Percentiles rank a stretch among this genome's conserved stretches.
phyloP scores from a whole-genome alignment of 2,329 filamentous ascomycete species.

The Beauveria scarabaeidicola region DNA sequence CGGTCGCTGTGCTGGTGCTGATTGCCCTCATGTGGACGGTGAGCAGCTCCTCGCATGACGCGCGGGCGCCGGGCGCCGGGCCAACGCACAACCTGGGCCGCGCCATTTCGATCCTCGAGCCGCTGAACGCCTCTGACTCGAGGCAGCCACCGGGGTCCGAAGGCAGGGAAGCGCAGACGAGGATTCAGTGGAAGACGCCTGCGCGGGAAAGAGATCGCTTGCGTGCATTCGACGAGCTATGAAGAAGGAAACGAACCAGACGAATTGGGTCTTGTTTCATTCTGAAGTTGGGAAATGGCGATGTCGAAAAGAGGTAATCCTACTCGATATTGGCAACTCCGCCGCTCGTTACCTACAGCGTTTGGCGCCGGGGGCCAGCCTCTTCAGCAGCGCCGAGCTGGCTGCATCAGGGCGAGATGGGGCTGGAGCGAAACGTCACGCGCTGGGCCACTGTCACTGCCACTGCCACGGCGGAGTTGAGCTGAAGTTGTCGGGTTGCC shows the following conservation, averaged over 20 bases:
- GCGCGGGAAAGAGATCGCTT: constrained; percentile 28
- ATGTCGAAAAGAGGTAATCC: background rate
- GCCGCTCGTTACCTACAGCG: background rate
- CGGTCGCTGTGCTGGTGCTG: constrained; percentile 37
- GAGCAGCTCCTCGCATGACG: constrained; percentile 2
- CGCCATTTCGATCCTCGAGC: constrained; percentile 10
- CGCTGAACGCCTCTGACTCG: constrained; percentile 12
- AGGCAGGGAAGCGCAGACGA: constrained; percentile 15
- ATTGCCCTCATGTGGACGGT: constrained; percentile 33
- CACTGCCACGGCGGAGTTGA: background rate
- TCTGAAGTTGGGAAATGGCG: background rate
- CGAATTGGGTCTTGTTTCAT: background rate
- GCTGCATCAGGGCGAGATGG: background rate
- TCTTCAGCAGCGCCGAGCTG: background rate
- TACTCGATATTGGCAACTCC: background rate
- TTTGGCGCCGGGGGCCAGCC: background rate
- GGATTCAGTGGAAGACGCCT: constrained; percentile 20
- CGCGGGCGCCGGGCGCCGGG: background rate
- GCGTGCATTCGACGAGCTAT: constrained; percentile 40
- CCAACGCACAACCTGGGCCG: background rate
- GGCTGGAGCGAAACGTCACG: background rate
- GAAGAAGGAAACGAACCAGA: constrained; percentile 11
- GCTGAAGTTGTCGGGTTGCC: background rate
- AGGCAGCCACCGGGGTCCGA: constrained; percentile 13
- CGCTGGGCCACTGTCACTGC: background rate